These are phyloP conservation scores for Trametes punicea DNA, from an alignment of 768 basidiomycete genomes.

Conservation along the genomic window DNA sequence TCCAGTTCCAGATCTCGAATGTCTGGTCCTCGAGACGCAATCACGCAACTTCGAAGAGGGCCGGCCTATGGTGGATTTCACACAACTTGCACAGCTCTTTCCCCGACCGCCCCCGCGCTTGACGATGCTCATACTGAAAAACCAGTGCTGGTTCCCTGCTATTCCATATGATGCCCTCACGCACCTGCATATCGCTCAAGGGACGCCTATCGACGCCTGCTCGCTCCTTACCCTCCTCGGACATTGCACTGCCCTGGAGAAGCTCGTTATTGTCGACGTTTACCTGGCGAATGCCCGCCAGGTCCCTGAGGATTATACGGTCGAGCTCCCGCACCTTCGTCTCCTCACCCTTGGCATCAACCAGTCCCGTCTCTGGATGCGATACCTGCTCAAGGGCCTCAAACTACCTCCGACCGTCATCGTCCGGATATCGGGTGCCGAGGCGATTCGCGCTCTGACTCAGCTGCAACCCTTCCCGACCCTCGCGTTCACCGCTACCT, in stretches of 20 bases:
- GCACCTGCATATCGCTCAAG: slow-evolving; percentile 10
- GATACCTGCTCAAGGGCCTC: slow-evolving; percentile 4
- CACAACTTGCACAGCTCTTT: neutral
- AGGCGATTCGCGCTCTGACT: slow-evolving; percentile 11
- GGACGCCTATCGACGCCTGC: slow-evolving; percentile 7
- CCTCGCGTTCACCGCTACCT: neutral
- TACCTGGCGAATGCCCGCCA: slow-evolving; percentile 6
- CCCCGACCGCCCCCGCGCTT: neutral
- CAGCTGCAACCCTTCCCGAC: neutral
- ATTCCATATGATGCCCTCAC: slow-evolving; percentile 9
- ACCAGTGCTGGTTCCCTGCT: slow-evolving; percentile 14
- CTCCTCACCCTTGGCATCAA: slow-evolving; percentile 12
- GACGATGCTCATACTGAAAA: slow-evolving; percentile 6
- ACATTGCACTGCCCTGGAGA: slow-evolving; percentile 10
- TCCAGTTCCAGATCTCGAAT: neutral
- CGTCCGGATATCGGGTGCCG: slow-evolving; percentile 5
- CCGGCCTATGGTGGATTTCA: slow-evolving; percentile 14
- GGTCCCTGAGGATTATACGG: neutral
- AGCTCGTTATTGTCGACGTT: slow-evolving; percentile 13
- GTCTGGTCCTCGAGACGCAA: slow-evolving; percentile 5
- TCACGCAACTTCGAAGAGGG: slow-evolving; percentile 11
- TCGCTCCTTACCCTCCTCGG: slow-evolving; percentile 12
- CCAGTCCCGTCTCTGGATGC: slow-evolving; percentile 13
- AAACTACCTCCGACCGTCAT: slow-evolving; percentile 4
- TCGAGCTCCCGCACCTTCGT: slow-evolving; percentile 1